A percentile compares a stretch with the other conserved stretches of the same genome.
These are phyloP conservation scores for Candida hispaniensis DNA, from an alignment of 805 yeast species.

Conservation along the genomic window DNA sequence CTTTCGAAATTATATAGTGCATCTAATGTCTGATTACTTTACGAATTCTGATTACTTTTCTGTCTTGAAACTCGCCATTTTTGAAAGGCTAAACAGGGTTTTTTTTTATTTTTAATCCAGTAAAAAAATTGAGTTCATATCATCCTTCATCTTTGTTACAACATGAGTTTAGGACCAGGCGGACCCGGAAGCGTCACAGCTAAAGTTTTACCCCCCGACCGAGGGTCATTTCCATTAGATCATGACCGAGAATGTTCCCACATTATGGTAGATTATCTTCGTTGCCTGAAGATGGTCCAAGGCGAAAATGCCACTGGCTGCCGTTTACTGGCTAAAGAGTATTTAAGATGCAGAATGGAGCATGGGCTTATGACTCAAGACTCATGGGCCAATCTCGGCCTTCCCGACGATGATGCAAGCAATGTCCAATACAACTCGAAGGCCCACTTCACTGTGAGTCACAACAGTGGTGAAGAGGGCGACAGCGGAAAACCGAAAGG, in stretches of 20 bases:
- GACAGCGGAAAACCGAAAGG: slow-evolving; percentile 1
- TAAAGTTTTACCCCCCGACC: slow-evolving; percentile 67
- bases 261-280: slow-evolving; percentile 62
- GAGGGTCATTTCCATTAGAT: slow-evolving; percentile 94
- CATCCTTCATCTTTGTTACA: not conserved
- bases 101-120: no score
- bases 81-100: no score
- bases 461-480: slow-evolving; percentile 8
- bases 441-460: no score
- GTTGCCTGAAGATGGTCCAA: slow-evolving; percentile 64
- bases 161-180: slow-evolving; percentile 1
- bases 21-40: no score
- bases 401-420: slow-evolving; percentile 39
- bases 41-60: no score
- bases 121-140: no score
- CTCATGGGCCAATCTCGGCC: slow-evolving; percentile 51
- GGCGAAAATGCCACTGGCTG: slow-evolving; percentile 91
- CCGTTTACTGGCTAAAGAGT: slow-evolving; percentile 67
- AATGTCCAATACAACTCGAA: slow-evolving; percentile 3
- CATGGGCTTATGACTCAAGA: slow-evolving; percentile 47
- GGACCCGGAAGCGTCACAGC: slow-evolving; percentile 14
- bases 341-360: slow-evolving; percentile 83
- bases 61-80: no score
- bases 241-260: slow-evolving; percentile 74
- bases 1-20: no score